Evolutionary conservation across 2,329 filamentous ascomycete genomes (phyloP).

Genomic region (Venturia effusa): DNA sequence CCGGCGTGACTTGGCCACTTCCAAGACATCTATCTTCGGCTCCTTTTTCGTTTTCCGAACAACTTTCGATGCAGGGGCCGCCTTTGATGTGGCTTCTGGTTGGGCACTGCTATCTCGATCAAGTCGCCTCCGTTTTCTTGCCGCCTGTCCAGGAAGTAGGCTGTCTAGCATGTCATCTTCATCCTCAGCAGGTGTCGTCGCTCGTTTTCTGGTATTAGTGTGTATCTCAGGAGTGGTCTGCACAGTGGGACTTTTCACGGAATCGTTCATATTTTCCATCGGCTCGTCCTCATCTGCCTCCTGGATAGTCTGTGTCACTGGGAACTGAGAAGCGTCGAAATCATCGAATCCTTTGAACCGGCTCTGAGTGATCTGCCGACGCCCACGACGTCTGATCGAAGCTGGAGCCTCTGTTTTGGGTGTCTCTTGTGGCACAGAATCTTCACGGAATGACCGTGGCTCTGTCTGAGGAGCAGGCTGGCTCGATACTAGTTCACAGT

Average conservation of each 20-base stretch:
- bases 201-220: conserved; percentile 21
- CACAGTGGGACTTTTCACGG: neutral
- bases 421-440: neutral
- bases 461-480: neutral
- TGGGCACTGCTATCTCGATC: conserved; percentile 19
- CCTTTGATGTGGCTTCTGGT: conserved; percentile 16
- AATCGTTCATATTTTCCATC: neutral
- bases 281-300: neutral
- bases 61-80: conserved; percentile 13
- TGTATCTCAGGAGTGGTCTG: conserved; percentile 18
- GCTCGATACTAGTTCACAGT: neutral
- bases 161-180: conserved; percentile 54
- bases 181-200: conserved; percentile 20
- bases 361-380: conserved; percentile 26
- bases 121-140: conserved; percentile 67
- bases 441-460: neutral
- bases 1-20: conserved; percentile 45
- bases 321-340: conserved; percentile 17
- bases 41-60: conserved; percentile 40
- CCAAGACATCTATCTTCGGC: conserved; percentile 57
- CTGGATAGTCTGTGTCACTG: neutral
- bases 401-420: conserved; percentile 1
- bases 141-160: conserved; percentile 65
- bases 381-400: conserved; percentile 14
- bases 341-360: conserved; percentile 50